phyloP scores from a whole-genome alignment of 805 yeast genomes.

The Yarrowia yakushimensis region DNA sequence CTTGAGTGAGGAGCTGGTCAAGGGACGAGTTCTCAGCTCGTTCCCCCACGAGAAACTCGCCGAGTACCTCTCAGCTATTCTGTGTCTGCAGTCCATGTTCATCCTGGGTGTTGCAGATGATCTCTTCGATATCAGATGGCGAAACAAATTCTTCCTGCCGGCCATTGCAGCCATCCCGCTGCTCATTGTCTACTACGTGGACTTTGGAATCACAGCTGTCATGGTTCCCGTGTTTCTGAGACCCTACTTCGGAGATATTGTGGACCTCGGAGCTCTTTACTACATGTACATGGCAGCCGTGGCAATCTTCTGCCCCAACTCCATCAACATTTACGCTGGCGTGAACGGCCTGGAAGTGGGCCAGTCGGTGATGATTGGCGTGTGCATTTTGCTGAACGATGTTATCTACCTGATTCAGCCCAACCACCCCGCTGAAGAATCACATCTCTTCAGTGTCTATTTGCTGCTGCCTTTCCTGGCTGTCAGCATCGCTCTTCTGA shows the following conservation, averaged over 20 bases:
- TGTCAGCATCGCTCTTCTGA: slow-evolving; percentile 69
- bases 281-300: slow-evolving; percentile 87
- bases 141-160: slow-evolving; percentile 94
- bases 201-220: slow-evolving; percentile 86
- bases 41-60: slow-evolving; percentile 83
- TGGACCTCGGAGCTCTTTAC: slow-evolving; percentile 77
- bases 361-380: slow-evolving; percentile 75
- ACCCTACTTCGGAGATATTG: slow-evolving; percentile 36
- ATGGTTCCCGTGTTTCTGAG: slow-evolving; percentile 69
- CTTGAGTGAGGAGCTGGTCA: slow-evolving; percentile 42
- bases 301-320: slow-evolving; percentile 91
- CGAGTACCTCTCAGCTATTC: slow-evolving; percentile 77
- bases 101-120: slow-evolving; percentile 90
- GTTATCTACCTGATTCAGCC: slow-evolving; percentile 54
- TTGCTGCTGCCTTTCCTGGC: slow-evolving; percentile 84
- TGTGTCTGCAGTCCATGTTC: slow-evolving; percentile 79
- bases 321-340: slow-evolving; percentile 94
- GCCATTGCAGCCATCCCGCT: slow-evolving; percentile 92
- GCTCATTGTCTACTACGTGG: slow-evolving; percentile 85
- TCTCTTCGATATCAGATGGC: slow-evolving; percentile 92
- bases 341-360: slow-evolving; percentile 96
- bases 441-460: slow-evolving; percentile 78
- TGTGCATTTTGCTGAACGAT: slow-evolving; percentile 73
- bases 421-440: slow-evolving; percentile 59
- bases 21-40: slow-evolving; percentile 13